Percentiles rank a stretch among this genome's conserved stretches.
Conservation (phyloP, 2,329 filamentous ascomycete species). For the Aspergillus sp. region DNA sequence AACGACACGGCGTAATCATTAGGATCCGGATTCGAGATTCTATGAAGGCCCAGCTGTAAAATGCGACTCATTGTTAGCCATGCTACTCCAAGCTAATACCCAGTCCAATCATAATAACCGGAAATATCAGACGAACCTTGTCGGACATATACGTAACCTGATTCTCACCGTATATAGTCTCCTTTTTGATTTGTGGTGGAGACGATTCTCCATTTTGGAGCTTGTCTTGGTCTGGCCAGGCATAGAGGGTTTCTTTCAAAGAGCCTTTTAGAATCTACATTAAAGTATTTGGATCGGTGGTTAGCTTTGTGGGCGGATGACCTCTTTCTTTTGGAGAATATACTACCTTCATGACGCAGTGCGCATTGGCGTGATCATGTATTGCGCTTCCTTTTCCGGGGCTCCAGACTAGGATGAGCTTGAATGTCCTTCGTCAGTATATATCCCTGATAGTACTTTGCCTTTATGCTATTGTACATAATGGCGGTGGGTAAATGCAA, state of each 20-base stretch:
- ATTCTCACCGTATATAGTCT: conserved; percentile 68
- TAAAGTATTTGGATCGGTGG: neutral
- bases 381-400: conserved; percentile 81
- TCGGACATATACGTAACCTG: conserved; percentile 90
- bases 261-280: conserved; percentile 69
- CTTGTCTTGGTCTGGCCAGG: conserved; percentile 61
- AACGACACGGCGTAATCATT: conserved; percentile 79
- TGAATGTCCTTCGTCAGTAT: conserved; percentile 11
- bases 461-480: neutral
- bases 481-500: neutral
- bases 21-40: conserved; percentile 71
- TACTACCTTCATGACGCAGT: conserved; percentile 79
- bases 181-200: conserved; percentile 65
- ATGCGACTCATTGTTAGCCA: conserved; percentile 1
- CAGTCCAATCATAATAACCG: too few species aligned
- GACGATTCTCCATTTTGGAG: conserved; percentile 49
- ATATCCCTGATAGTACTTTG: neutral
- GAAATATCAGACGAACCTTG: conserved; percentile 43
- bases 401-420: conserved; percentile 88
- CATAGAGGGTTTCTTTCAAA: conserved; percentile 79
- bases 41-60: conserved; percentile 73
- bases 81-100: neutral
- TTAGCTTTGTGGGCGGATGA: neutral
- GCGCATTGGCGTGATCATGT: conserved; percentile 85
- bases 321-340: neutral